Conservation (phyloP, 2,329 filamentous ascomycete species). For the Elsinoe ampelina region DNA sequence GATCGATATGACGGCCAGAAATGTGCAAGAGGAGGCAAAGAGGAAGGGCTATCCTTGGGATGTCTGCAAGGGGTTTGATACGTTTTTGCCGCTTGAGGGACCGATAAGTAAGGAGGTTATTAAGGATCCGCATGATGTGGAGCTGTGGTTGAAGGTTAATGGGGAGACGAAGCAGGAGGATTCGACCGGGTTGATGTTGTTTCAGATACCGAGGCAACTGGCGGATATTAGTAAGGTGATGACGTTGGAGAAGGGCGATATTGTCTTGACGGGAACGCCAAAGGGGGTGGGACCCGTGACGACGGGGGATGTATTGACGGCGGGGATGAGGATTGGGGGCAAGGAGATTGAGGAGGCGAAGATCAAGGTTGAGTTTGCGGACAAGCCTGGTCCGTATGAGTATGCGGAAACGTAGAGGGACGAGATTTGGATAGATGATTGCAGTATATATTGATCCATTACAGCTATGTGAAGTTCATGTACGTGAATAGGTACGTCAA, state of each 20-base stretch:
- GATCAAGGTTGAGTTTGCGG: conserved; percentile 75
- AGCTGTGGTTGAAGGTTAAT: conserved; percentile 81
- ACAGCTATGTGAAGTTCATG: no score
- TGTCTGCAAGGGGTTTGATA: conserved; percentile 96
- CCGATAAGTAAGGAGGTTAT: conserved; percentile 73
- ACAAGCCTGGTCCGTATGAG: conserved; percentile 66
- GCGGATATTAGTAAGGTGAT: conserved; percentile 92
- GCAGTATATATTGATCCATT: no score
- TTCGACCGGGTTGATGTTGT: conserved; percentile 89
- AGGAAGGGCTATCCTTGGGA: conserved; percentile 93
- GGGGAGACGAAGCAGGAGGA: conserved; percentile 69
- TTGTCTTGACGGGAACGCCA: conserved; percentile 92
- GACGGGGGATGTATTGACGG: conserved; percentile 78
- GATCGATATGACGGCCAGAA: conserved; percentile 96
- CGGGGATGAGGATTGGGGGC: conserved; percentile 68
- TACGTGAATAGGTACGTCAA: no score
- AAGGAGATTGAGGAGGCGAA: conserved; percentile 75
- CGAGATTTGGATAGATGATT: neutral
- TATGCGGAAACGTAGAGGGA: conserved; percentile 47
- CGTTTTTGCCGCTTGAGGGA: conserved; percentile 80
- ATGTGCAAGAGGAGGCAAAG: conserved; percentile 93
- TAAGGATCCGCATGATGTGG: conserved; percentile 76
- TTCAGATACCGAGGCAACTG: conserved; percentile 76
- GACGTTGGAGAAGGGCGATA: conserved; percentile 83
- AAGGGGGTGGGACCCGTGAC: conserved; percentile 86